Conservation (phyloP, 2,329 filamentous ascomycete genomes). For the Trichoderma harzianum region DNA sequence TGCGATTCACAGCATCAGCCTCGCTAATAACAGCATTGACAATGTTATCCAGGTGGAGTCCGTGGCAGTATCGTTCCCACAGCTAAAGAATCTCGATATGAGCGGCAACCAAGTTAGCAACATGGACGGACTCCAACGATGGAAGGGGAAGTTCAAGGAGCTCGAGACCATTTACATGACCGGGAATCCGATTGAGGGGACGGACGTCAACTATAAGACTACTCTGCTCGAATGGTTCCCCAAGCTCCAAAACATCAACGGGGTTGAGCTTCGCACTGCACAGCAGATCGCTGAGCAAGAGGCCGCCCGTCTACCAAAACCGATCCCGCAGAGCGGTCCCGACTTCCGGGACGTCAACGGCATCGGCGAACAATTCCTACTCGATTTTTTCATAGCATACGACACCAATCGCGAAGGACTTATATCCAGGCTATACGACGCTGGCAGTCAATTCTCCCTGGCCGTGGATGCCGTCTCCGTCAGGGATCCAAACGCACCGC, state of each 20-base stretch:
- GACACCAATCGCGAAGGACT: conserved; percentile 67
- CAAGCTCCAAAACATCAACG: conserved; percentile 73
- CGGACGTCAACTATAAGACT: conserved; percentile 58
- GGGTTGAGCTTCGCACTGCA: conserved; percentile 67
- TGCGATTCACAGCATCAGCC: conserved; percentile 75
- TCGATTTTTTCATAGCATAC: conserved; percentile 69
- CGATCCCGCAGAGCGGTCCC: conserved; percentile 61
- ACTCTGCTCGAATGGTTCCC: conserved; percentile 82
- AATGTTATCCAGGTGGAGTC: conserved; percentile 70
- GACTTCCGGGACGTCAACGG: conserved; percentile 71
- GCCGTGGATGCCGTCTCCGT: conserved; percentile 62
- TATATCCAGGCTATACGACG: conserved; percentile 69
- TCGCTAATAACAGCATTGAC: conserved; percentile 75
- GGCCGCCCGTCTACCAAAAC: conserved; percentile 48
- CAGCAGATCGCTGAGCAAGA: conserved; percentile 61
- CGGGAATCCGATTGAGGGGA: conserved; percentile 68
- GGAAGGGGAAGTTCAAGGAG: conserved; percentile 74
- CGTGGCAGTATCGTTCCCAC: conserved; percentile 75
- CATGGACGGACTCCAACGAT: conserved; percentile 65
- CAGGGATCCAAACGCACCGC: conserved; percentile 44
- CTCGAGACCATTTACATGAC: conserved; percentile 78
- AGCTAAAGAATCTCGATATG: conserved; percentile 83
- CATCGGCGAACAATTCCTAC: conserved; percentile 72
- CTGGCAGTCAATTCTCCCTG: conserved; percentile 70
- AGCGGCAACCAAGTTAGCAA: conserved; percentile 76